Evolutionary conservation across 2,329 filamentous ascomycete genomes (phyloP), one percentile per base, ranked within the genome.

Genomic region (Phaeosphaeriaceae sp.): DNA sequence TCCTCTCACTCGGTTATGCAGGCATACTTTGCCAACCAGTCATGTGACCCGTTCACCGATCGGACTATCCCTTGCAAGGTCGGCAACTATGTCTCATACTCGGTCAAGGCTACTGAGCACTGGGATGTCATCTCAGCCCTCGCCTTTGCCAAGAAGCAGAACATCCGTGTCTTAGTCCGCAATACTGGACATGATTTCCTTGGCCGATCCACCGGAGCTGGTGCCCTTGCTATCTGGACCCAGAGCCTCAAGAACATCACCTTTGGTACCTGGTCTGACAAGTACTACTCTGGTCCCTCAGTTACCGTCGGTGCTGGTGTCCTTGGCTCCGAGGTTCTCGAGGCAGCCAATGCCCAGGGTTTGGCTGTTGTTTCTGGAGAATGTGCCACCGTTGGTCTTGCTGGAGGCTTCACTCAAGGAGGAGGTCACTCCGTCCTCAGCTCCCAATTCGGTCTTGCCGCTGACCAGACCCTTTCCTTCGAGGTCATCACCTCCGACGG

Each of bases 361-460:
- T 50, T 16, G 48, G 56, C 34, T 43, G 40, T 42, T 21, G 40
- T 42, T 11, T 34, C 40, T n/a, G 40, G 40, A 13, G 40, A 42
- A 11, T 42, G 40, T 35, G 40, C 50, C 3, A 78, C 74, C 4
- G 79, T 84, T 12, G 81, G 81, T 11, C 69, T 80, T n/a, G 40
- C 40, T 58, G 59, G 57, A 15, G 57, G 71, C 4, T 74, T 63
- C 47, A 60, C 66, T 13, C 61, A 63, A 11, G 80, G 79, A 5
- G 81, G 79, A 26, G 81, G 81, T 0, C 79, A 84, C 63, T 78
- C 76, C 9, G 79, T 79, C 3, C 58, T 84, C 23, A 75, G 75
- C 9, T 71, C 71, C 26, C 66, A 74, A 26, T 77, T 77, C 50
- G 58, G 61, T 16, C 46, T 63, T 9, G 60, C 50, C 26, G 47